Base-by-base conservation (phyloP, 2,329 filamentous ascomycete genomes). In the Metarhizium sp. region DNA sequence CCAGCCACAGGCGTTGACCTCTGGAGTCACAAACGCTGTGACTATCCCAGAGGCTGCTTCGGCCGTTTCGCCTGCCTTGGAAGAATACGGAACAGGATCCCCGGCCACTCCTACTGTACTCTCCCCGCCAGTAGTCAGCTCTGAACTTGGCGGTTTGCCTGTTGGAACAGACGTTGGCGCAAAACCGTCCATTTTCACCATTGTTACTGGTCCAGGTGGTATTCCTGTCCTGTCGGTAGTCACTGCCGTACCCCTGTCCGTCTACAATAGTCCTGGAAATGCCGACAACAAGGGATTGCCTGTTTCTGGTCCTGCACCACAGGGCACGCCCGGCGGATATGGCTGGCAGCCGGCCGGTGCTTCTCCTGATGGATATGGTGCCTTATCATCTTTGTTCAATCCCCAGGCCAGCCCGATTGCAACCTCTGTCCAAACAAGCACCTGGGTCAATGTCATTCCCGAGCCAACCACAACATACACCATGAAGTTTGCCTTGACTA, bases 391-490 rank as follows among this genome's bases (percentile, higher is more conserved):
- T 61, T 60, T n/a, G 62, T 62, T 57, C 55, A 66, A 47, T 38
- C 52, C 43, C 52, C 50, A 53, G 51, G 58, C 45, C 51, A 55
- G 55, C 2, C 52, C 46, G 42, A 56, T 58, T 29, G 49, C 51
- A 50, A 60, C 61, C 2, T 59, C 59, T 7, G 57, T 72, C 3
- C 62, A 67, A 20, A 74, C 71, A 7, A 68, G 66, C 51, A 73
- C 70, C 20, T 73, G 71, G 68, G 66, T 67, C 55, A 74, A 74
- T 36, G 53, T 73, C 50, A 69, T 74, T 30, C 61, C 64, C 2
- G 69, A 70, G 47, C 62, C 65, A 36, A 74, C 71, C 2, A 74
- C 72, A 5, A 73, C 72, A 1, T 72, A 72, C 57, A 72, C 69
- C 1, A 61, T 73, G 53, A 66, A 69, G 54, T 73, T 71, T 51